Conservation (phyloP, 208 protist genomes). For the Acanthamoeba comandoni region DNA sequence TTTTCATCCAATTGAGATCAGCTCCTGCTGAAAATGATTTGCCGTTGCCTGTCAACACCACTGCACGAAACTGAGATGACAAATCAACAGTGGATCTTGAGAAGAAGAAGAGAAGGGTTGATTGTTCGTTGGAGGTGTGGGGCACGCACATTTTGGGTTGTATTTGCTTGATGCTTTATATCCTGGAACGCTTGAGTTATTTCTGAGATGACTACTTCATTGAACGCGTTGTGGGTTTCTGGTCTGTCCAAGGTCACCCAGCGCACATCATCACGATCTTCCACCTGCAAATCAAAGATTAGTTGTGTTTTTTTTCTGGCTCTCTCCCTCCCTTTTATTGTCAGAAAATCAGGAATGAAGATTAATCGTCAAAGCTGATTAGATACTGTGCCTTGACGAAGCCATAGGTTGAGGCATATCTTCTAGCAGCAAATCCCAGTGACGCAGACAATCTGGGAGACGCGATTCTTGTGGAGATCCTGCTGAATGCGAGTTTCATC, state of each 20-base stretch:
- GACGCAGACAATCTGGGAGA: too few species aligned
- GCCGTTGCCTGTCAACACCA: slow-evolving; percentile 73
- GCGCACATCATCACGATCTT: slow-evolving; percentile 39
- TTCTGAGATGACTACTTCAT: slow-evolving; percentile 72
- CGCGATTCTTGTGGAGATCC: too few species aligned
- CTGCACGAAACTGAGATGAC: slow-evolving; percentile 4
- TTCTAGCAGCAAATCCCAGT: too few species aligned
- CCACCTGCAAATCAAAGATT: too few species aligned
- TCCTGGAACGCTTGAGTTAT: slow-evolving; percentile 64
- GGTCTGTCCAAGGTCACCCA: slow-evolving; percentile 60
- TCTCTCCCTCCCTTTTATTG: too few species aligned
- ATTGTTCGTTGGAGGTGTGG: neutral
- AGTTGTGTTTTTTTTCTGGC: too few species aligned
- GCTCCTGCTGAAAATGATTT: slow-evolving; percentile 81
- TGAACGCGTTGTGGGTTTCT: slow-evolving; percentile 77
- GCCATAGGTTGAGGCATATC: too few species aligned
- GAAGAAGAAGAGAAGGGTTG: slow-evolving; percentile 28
- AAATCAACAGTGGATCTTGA: neutral
- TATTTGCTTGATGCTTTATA: slow-evolving; percentile 37
- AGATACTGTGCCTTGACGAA: too few species aligned
- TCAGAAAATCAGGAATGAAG: too few species aligned
- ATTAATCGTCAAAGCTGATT: neutral
- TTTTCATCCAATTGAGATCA: slow-evolving; percentile 81
- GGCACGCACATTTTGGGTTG: neutral
- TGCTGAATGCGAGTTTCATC: too few species aligned